Evolutionary conservation across 2,329 filamentous ascomycete species (phyloP), one percentile per base, ranked within the genome.

Genomic region (Pseudopithomyces maydicus): DNA sequence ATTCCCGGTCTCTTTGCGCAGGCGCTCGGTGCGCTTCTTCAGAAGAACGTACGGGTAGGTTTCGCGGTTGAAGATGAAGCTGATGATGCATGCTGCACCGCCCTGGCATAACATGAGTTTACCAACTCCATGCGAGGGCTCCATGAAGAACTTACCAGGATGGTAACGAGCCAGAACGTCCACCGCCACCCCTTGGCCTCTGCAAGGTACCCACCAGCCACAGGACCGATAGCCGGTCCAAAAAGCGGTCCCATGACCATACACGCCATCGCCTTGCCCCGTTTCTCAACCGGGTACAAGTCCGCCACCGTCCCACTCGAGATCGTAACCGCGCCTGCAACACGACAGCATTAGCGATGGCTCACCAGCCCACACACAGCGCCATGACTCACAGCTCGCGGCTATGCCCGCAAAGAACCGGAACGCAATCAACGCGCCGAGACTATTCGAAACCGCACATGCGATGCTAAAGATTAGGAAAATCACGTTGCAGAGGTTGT

Each of bases 381-480:
- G 10, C 10, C 32, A 48, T n/a, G n/a, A n/a, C 45, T 48, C 32
- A 48, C 41, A 53, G 8, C 55, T 54, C 4, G 57, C 63, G 12
- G 55, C 35, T 7, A 53, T 26, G 15, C 70, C 69, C 14, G 62
- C 54, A 33, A 84, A 71, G 67, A 85, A 83, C 5, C 82, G 80
- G 63, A 84, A 88, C 6, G 81, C 80, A 32, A 88, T 80, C 26
- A 88, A 75, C 4, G 80, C 68, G 19, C 70, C 69, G 11, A 88
- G 71, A 4, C 64, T 73, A 1, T 82, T 82, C 0, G 85, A 79
- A 5, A 88, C 74, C 2, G 86, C 88, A 63, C 85, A 88, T 1
- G 83, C 87, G 56, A 90, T 80, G 54, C 83, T 84, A 78, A 84
- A 88, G 3, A 81, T 66, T 57, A 84, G 79, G 69, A 88, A 89